Base-by-base conservation (phyloP, 2,329 filamentous ascomycete genomes). In the Claviceps purpurea region DNA sequence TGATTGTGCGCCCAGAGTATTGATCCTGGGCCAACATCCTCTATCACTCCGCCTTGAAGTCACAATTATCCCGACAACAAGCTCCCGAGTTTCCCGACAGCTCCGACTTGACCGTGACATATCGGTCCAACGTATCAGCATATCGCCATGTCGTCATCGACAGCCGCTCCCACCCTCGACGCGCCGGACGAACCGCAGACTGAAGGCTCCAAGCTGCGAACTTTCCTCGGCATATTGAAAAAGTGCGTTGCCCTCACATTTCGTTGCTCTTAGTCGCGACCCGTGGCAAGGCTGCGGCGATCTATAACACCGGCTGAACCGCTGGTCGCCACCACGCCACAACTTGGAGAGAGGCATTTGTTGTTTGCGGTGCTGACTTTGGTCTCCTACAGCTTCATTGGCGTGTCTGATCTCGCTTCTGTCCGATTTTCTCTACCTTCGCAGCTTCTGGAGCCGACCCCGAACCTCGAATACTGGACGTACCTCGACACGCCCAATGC, bases 401-500 rank as follows among this genome's bases (percentile, higher is more conserved):
- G 93, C 60, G 93, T 98, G 53, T 77, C 90, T 59, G 93, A 98
- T 70, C 93, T 98, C 63, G 93, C 93, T 53, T 82, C 89, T 52
- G 91, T 97, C 56, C 87, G 93, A 60, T 98, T 98, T 73, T 97
- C 91, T 16, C 78, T 98, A 49, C 93, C 93, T 22, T 89, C 93
- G 49, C 91, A 97, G 70, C 82, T 98, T 44, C 79, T 98, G 63
- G 93, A 98, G 68, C 93, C 93, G 39, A 94, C 88, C 4, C 93
- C 93, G 50, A 98, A 98, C 68, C 75, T 98, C 65, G 93, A 98
- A 73, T 98, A 97, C 72, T 98, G 93, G 93, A 94, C 94, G 64
- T 98, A 98, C 64, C 77, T 98, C 65, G 93, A 98, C 69, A 81
- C 89, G 60, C 91, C 91, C 22, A 94, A 95, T 68, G 88, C 90